Evolutionary conservation across 1,284 basidiomycete genomes (phyloP), one percentile per base, ranked within the genome.

Genomic region (Coniferiporia sulphurascens): DNA sequence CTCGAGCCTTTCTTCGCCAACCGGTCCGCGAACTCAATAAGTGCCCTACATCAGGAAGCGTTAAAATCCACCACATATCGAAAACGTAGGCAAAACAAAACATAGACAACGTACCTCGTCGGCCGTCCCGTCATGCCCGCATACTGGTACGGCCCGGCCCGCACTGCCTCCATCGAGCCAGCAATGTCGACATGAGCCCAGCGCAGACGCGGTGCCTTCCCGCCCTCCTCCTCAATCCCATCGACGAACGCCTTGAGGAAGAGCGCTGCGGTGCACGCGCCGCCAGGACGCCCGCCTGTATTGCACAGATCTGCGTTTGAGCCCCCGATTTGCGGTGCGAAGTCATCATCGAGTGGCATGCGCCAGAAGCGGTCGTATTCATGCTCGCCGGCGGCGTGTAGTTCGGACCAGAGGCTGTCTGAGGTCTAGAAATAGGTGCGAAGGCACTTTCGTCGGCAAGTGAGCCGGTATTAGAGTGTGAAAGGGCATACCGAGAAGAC

Each of bases 111-210:
- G 59, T 69, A 84, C 81, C 87, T 78, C 63, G 89, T 87, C 50
- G 89, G 87, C 35, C 90, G 81, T 4, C 91, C 91, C 10, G 90
- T 90, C 85, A 93, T 86, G 3, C 88, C 89, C 62, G 78, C 84
- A 69, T 84, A 84, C 70, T 86, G 80, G 71, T 93, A 93, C 1
- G 80, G 77, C 1, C 74, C 76, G 19, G 81, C 70, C 58, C 83
- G 71, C 13, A 80, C 83, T 49, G 79, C 78, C 84, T 89, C 87
- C 89, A 93, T 92, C 36, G 81, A 76, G 13, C 92, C 91, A 12
- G 90, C 93, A 62, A 94, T 94, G 69, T 95, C 93, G 41, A 93
- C 73, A 71, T 93, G 91, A 2, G 90, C 91, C 88, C 89, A 93
- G 59, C 81, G 79, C 64, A 87, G 69, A 9, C 74, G 70, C 9